These are phyloP conservation scores for Aspergillus quadrilineatus DNA, from an alignment of 2,329 filamentous ascomycete species.

Conservation along the genomic window DNA sequence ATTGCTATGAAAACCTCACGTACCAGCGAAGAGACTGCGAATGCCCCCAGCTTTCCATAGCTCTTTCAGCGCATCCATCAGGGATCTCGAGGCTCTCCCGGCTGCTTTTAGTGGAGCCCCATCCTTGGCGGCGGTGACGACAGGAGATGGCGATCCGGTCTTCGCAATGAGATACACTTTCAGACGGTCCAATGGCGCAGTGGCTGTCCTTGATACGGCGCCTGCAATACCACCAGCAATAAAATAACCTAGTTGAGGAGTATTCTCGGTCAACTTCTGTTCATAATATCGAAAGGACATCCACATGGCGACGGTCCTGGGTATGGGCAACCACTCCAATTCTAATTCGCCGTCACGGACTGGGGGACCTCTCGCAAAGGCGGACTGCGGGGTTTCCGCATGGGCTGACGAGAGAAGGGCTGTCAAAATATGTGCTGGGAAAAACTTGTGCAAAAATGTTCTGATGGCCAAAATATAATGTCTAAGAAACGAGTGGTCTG, in stretches of 20 bases:
- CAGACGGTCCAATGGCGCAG: slow-evolving; percentile 90
- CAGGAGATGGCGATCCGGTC: slow-evolving; percentile 62
- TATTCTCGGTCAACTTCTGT: slow-evolving; percentile 48
- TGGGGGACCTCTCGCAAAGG: slow-evolving; percentile 30
- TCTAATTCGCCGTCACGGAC: slow-evolving; percentile 37
- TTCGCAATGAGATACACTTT: slow-evolving; percentile 98
- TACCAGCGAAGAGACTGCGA: slow-evolving; percentile 89
- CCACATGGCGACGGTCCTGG: slow-evolving; percentile 45
- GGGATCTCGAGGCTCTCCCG: slow-evolving; percentile 65
- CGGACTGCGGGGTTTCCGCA: slow-evolving; percentile 31
- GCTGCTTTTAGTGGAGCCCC: slow-evolving; percentile 66
- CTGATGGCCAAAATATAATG: slow-evolving; percentile 34
- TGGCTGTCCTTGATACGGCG: slow-evolving; percentile 90
- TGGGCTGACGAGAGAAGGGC: slow-evolving; percentile 33
- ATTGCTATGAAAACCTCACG: slow-evolving; percentile 30
- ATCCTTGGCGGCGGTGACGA: slow-evolving; percentile 65
- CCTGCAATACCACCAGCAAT: slow-evolving; percentile 91
- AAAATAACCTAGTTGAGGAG: slow-evolving; percentile 78
- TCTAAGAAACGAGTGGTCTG: slow-evolving; percentile 43
- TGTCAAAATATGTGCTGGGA: slow-evolving; percentile 35
- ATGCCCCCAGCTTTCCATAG: slow-evolving; percentile 84
- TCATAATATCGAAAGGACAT: slow-evolving; percentile 45
- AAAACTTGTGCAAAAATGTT: slow-evolving; percentile 37
- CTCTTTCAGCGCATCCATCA: slow-evolving; percentile 71
- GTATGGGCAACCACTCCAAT: slow-evolving; percentile 44